phyloP scores from a whole-genome alignment of 2,329 filamentous ascomycete genomes.

The Fusarium sp. region DNA sequence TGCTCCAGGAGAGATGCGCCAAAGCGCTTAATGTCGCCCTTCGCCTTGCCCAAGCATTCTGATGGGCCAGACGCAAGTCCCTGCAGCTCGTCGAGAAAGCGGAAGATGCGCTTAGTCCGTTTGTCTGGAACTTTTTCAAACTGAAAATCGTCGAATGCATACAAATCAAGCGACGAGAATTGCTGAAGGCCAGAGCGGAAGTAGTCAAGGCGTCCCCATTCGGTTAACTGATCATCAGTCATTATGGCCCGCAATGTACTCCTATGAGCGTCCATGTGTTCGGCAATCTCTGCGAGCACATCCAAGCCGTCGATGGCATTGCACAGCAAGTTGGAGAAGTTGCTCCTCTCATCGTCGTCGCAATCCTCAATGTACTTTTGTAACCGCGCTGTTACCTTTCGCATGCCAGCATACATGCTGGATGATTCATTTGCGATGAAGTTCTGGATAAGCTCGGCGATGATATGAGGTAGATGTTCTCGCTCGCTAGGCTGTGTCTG shows the following conservation, averaged over 20 bases:
- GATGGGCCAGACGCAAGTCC: conserved; percentile 6
- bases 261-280: conserved; percentile 28
- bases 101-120: conserved; percentile 23
- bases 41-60: conserved; percentile 27
- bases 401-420: conserved; percentile 29
- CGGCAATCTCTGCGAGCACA: conserved; percentile 36
- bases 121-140: conserved; percentile 30
- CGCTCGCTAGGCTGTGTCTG: conserved; percentile 5
- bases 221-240: not conserved
- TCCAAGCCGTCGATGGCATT: conserved; percentile 37
- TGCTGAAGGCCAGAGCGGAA: not conserved
- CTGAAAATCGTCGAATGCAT: conserved; percentile 32
- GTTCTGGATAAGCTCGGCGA: conserved; percentile 40
- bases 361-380: conserved; percentile 34
- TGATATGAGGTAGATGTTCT: conserved; percentile 14
- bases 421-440: conserved; percentile 30
- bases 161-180: conserved; percentile 21
- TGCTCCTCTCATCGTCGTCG: conserved; percentile 4
- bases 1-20: conserved; percentile 35
- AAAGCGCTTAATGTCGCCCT: conserved; percentile 42
- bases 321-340: conserved; percentile 39
- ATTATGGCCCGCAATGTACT: not conserved
- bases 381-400: conserved; percentile 33
- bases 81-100: conserved; percentile 40
- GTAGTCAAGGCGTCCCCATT: not conserved